Conservation (phyloP, 805 yeast genomes). For the Nakazawaea wickerhamii region DNA sequence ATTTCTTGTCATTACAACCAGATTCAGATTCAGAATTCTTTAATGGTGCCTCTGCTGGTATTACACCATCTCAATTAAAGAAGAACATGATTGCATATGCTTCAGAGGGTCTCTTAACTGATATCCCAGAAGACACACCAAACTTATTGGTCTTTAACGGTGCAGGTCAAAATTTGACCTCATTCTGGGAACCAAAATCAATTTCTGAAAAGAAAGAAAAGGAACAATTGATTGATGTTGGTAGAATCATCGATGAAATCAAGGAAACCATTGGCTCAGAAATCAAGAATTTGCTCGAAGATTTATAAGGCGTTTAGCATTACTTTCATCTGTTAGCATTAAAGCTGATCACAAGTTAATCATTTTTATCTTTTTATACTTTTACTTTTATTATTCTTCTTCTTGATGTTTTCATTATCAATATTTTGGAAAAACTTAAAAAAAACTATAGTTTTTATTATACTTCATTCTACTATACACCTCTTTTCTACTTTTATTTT, state of each 20-base stretch:
- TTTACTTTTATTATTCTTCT: not conserved
- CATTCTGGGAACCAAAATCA: constrained; percentile 45
- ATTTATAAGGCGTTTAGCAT: not conserved
- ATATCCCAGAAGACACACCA: constrained; percentile 70
- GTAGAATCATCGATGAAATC: constrained; percentile 9
- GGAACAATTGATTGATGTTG: constrained; percentile 18
- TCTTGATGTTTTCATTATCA: not conserved
- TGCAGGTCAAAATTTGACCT: constrained; percentile 66
- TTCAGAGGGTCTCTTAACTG: constrained; percentile 52
- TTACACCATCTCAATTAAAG: constrained; percentile 73
- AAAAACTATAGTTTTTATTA: too few species aligned
- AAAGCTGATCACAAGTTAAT: too few species aligned
- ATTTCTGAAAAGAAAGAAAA: constrained; percentile 18
- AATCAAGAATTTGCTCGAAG: constrained; percentile 7
- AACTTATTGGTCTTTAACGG: constrained; percentile 76
- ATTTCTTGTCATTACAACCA: constrained; percentile 84
- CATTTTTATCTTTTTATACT: not conserved
- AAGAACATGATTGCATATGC: constrained; percentile 67
- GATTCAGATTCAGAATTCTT: constrained; percentile 60
- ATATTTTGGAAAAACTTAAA: too few species aligned
- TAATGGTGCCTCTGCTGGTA: constrained; percentile 37
- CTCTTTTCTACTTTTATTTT: not conserved
- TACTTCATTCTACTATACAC: too few species aligned
- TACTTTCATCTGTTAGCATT: not conserved
- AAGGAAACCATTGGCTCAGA: constrained; percentile 6